Evolutionary conservation across 192 early-diverging fungal species (phyloP), one percentile per base, ranked within the genome.

Genomic region (Mortierella claussenii): DNA sequence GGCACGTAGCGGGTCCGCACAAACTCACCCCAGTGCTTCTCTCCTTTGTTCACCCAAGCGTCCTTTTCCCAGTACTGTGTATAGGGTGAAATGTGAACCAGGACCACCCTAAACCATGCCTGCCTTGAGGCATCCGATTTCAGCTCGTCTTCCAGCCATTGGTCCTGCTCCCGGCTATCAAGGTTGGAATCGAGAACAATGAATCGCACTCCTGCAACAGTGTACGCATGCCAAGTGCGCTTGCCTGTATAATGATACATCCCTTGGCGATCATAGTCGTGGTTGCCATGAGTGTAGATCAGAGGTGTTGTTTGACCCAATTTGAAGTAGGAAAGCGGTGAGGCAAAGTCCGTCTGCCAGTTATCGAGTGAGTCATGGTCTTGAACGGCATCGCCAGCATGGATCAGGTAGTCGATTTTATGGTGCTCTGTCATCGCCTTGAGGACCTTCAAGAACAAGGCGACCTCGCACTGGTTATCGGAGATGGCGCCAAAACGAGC

Each of bases 271-370:
- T 93, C 91, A 55, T 85, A 85, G 51, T 93, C 91, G 55, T 93
- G 91, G 69, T 93, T 93, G 23, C 91, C 91, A 20, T 90, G 91
- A 11, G 86, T 87, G 79, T 90, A 91, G 46, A 91, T 88, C 31
- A 89, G 40, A 4, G 91, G 89, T 9, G 80, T 79, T 0, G 49
- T 76, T 70, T 91, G 90, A 0, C 79, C 82, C n/a, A 87, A 74
- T 15, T 62, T 74, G 60, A 79, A 80, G 37, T 85, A 70, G 1
- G 87, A 87, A 28, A 93, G 42, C 9, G 91, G 91, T 52, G 86
- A 81, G 28, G 82, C 82, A 60, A 91, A 81, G 59, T 93, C 89
- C 1, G 80, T 87, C 44, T 93, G 89, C 91, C 91, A 93, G 59
- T 91, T 87, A 37, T 79, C 79, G 23, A 91, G 64, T 24, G 80